Conservation (phyloP, 2,329 filamentous ascomycete genomes). For the Ophiocordyceps camponoti-floridani region DNA sequence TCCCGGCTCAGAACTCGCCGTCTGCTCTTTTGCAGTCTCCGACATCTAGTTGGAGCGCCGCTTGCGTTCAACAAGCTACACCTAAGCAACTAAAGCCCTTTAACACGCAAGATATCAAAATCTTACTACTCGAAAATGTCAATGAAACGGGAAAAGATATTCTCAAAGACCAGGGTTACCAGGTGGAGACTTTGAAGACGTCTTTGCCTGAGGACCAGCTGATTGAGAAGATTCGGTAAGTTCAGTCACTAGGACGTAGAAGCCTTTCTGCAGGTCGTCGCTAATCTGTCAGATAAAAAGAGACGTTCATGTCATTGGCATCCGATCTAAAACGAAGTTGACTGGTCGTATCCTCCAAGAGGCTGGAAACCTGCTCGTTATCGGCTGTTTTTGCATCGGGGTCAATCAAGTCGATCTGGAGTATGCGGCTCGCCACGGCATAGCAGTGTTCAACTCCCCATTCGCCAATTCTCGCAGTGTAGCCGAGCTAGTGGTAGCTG, state of each 20-base stretch:
- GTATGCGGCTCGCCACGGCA: constrained; percentile 67
- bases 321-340: constrained; percentile 94
- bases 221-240: constrained; percentile 87
- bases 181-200: constrained; percentile 80
- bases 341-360: constrained; percentile 68
- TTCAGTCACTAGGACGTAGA: neutral
- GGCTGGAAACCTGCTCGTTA: constrained; percentile 85
- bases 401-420: constrained; percentile 88
- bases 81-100: constrained; percentile 84
- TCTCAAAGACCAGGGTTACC: constrained; percentile 72
- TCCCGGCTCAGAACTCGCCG: constrained; percentile 38
- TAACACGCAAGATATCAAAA: constrained; percentile 89
- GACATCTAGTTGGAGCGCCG: constrained; percentile 40
- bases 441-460: constrained; percentile 97
- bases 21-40: constrained; percentile 58
- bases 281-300: constrained; percentile 21
- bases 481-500: constrained; percentile 84
- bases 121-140: constrained; percentile 87
- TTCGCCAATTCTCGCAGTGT: constrained; percentile 97
- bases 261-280: neutral
- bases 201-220: constrained; percentile 84
- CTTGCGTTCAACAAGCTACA: constrained; percentile 17
- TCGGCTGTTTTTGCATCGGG: constrained; percentile 98
- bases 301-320: constrained; percentile 92
- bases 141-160: constrained; percentile 81